Conservation (phyloP, 140 eudicot genomes). For the Oenanthe javanica region DNA sequence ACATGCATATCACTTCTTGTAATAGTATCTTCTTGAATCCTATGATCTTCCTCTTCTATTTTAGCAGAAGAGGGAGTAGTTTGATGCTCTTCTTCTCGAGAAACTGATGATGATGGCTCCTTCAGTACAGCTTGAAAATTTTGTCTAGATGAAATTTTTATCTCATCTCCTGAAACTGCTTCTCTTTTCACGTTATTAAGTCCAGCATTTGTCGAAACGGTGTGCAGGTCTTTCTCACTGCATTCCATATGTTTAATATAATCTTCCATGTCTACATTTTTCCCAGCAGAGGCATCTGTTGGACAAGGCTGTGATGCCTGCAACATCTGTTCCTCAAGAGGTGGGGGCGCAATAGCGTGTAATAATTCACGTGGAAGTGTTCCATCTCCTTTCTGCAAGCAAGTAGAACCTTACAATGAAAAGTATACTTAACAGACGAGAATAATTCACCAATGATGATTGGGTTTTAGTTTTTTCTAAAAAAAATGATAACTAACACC, state of each 20-base stretch:
- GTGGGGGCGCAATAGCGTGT: conserved; percentile 85
- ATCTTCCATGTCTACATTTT: conserved; percentile 21
- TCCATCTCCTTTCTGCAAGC: conserved; percentile 84
- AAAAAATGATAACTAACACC: conserved; percentile 29
- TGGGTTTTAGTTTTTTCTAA: neutral
- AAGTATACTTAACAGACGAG: neutral
- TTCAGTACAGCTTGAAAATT: conserved; percentile 24
- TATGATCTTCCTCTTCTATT: conserved; percentile 43
- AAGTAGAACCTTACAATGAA: neutral
- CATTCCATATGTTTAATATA: conserved; percentile 30
- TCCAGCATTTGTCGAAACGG: conserved; percentile 22
- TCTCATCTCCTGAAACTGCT: conserved; percentile 39
- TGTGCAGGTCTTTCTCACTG: conserved; percentile 43
- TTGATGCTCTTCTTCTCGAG: conserved; percentile 54
- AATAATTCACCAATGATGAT: neutral
- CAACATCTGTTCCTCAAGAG: conserved; percentile 63
- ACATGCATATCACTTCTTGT: conserved; percentile 28
- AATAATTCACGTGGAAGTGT: conserved; percentile 78
- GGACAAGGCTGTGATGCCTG: conserved; percentile 42
- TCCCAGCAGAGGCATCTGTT: conserved; percentile 33
- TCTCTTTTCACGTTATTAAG: conserved; percentile 37
- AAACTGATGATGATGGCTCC: conserved; percentile 30
- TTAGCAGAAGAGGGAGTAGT: conserved; percentile 36
- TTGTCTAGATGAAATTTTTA: conserved; percentile 25
- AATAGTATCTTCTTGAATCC: conserved; percentile 30